Conservation (phyloP, 768 basidiomycete genomes). For the Rhodosporidiobolus odoratus region DNA sequence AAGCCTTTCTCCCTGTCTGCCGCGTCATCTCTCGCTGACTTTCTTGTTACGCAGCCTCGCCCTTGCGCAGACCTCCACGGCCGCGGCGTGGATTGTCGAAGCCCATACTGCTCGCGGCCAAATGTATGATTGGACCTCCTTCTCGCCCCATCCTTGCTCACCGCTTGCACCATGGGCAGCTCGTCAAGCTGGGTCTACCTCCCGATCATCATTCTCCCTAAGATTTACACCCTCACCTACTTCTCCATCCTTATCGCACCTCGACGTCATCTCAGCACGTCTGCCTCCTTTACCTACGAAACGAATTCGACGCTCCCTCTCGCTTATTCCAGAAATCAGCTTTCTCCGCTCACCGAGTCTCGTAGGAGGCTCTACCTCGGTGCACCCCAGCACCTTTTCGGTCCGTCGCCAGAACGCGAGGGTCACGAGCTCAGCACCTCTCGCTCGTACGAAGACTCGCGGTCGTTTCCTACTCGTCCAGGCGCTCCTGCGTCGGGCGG, state of each 20-base stretch:
- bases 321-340: neutral
- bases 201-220: neutral
- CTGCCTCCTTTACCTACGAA: too few species aligned
- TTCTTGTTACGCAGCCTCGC: neutral
- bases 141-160: neutral
- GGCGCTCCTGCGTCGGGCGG: neutral
- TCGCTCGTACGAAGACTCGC: too few species aligned
- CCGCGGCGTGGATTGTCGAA: neutral
- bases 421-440: neutral
- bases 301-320: neutral
- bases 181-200: slow-evolving; percentile 3
- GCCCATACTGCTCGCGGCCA: neutral
- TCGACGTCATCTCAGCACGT: neutral
- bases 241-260: neutral
- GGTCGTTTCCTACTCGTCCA: neutral
- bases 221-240: slow-evolving; percentile 10
- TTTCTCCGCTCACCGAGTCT: neutral
- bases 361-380: neutral
- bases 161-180: neutral
- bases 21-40: neutral
- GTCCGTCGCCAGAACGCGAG: too few species aligned
- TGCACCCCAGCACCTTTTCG: too few species aligned
- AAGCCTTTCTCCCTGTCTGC: neutral
- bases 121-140: neutral
- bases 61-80: neutral